These are phyloP conservation scores for Saitozyma sp. DNA, from an alignment of 768 basidiomycete species.

Conservation along the genomic window DNA sequence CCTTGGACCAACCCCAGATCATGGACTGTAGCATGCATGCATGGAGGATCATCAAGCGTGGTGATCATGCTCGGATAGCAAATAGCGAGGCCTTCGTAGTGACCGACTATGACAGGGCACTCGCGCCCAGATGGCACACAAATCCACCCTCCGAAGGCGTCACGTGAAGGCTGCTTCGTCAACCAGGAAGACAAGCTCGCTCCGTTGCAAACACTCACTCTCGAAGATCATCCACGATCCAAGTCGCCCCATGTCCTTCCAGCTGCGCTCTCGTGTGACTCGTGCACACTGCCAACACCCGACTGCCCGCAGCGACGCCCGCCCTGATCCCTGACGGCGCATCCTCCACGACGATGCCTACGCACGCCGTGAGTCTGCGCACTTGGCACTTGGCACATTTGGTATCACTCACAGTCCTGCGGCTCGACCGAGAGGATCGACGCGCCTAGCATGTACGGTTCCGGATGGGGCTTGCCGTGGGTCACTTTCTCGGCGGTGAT, in stretches of 20 bases:
- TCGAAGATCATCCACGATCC: constrained; percentile 65
- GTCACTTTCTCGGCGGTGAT: constrained; percentile 74
- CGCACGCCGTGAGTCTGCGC: background rate
- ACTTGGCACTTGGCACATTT: background rate
- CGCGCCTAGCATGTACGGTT: constrained; percentile 80
- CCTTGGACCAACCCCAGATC: no score
- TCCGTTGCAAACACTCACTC: no score
- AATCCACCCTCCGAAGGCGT: no score
- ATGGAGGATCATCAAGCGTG: no score
- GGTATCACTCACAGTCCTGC: constrained; percentile 58
- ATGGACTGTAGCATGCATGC: no score
- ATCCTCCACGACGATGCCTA: constrained; percentile 80
- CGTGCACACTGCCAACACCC: constrained; percentile 79
- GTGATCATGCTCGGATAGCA: no score
- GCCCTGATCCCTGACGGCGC: constrained; percentile 78
- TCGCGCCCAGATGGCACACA: no score
- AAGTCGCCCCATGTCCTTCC: constrained; percentile 62
- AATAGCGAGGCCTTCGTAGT: no score
- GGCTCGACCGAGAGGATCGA: constrained; percentile 60
- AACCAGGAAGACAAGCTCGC: no score
- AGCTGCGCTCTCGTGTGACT: constrained; percentile 66
- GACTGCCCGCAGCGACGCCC: constrained; percentile 74
- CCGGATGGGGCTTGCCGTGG: constrained; percentile 80
- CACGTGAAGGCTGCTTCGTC: no score
- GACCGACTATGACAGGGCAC: no score